Percentiles rank a stretch among this genome's conserved stretches.
Evolutionary conservation across 371 early-diverging fungal genomes (phyloP).

Genomic region (Coemansia sp.): DNA sequence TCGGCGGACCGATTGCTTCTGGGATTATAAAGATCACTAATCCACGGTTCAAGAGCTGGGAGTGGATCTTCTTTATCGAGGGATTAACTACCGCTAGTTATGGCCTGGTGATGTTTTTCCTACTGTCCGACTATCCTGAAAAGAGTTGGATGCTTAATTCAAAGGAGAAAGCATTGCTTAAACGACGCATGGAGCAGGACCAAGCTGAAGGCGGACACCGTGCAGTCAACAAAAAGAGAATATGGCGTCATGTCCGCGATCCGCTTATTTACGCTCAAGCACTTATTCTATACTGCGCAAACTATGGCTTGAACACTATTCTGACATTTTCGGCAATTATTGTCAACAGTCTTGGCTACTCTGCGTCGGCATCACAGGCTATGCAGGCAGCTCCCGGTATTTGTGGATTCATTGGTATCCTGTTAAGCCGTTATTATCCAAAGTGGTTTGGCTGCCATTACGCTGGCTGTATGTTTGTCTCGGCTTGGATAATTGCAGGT

Average conservation of each 20-base stretch:
- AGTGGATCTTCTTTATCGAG: slow-evolving; percentile 74
- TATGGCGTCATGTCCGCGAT: slow-evolving; percentile 24
- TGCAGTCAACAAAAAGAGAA: slow-evolving; percentile 18
- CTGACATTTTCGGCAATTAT: slow-evolving; percentile 74
- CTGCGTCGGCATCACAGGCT: slow-evolving; percentile 42
- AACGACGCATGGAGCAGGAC: slow-evolving; percentile 55
- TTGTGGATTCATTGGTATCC: slow-evolving; percentile 34
- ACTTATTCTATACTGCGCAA: slow-evolving; percentile 31
- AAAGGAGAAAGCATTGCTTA: slow-evolving; percentile 57
- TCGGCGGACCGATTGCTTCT: slow-evolving; percentile 64
- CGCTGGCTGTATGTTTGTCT: slow-evolving; percentile 36
- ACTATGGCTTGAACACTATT: slow-evolving; percentile 61
- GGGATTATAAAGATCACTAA: slow-evolving; percentile 57
- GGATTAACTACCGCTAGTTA: slow-evolving; percentile 67
- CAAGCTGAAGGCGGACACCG: slow-evolving; percentile 57
- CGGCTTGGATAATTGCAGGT: slow-evolving; percentile 22
- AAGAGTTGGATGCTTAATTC: slow-evolving; percentile 54
- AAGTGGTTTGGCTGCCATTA: slow-evolving; percentile 24
- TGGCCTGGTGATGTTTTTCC: slow-evolving; percentile 59
- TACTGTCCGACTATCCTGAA: slow-evolving; percentile 71
- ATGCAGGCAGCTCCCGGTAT: slow-evolving; percentile 46
- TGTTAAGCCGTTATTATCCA: slow-evolving; percentile 33
- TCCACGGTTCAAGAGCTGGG: slow-evolving; percentile 55
- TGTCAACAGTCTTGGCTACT: slow-evolving; percentile 65
- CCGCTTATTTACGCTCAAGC: slow-evolving; percentile 44